These are phyloP conservation scores for Mucuna pruriens DNA, from an alignment of 306 rosid genomes.

Conservation along the genomic window DNA sequence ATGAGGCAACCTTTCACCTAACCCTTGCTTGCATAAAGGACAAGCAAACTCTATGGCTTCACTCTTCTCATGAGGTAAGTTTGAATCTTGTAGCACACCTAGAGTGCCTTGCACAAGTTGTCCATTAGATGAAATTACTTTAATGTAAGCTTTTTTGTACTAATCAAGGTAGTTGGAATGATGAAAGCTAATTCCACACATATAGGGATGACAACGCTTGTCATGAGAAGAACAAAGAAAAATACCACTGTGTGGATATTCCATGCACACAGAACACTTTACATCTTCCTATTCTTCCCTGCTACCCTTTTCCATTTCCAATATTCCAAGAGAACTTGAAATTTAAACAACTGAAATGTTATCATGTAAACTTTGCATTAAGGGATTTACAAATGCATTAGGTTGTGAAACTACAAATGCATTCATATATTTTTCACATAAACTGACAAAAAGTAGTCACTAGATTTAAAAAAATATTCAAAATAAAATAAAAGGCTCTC, in stretches of 20 bases:
- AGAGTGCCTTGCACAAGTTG: slow-evolving; percentile 52
- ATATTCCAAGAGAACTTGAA: slow-evolving; percentile 48
- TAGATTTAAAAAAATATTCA: not conserved
- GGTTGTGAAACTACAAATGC: not conserved
- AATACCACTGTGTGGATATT: slow-evolving; percentile 92
- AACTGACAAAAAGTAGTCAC: slow-evolving; percentile 9
- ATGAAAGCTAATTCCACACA: slow-evolving; percentile 93
- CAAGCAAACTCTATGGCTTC: slow-evolving; percentile 84
- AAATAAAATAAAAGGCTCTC: not conserved
- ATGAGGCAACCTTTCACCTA: slow-evolving; percentile 97
- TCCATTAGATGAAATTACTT: slow-evolving; percentile 55
- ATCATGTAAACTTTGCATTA: slow-evolving; percentile 11
- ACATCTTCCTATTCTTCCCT: slow-evolving; percentile 85
- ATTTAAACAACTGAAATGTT: slow-evolving; percentile 20
- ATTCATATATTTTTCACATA: not conserved
- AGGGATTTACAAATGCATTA: not conserved
- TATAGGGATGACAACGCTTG: slow-evolving; percentile 92
- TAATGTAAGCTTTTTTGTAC: slow-evolving; percentile 89
- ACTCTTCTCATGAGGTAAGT: slow-evolving; percentile 53
- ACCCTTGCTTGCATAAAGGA: slow-evolving; percentile 93
- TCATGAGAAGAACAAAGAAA: slow-evolving; percentile 93
- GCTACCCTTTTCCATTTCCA: slow-evolving; percentile 81
- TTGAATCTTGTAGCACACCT: slow-evolving; percentile 46
- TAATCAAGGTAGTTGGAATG: slow-evolving; percentile 95
- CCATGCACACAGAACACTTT: slow-evolving; percentile 96